phyloP scores from a whole-genome alignment of 2,329 filamentous ascomycete genomes.

The Cryphonectria japonica region DNA sequence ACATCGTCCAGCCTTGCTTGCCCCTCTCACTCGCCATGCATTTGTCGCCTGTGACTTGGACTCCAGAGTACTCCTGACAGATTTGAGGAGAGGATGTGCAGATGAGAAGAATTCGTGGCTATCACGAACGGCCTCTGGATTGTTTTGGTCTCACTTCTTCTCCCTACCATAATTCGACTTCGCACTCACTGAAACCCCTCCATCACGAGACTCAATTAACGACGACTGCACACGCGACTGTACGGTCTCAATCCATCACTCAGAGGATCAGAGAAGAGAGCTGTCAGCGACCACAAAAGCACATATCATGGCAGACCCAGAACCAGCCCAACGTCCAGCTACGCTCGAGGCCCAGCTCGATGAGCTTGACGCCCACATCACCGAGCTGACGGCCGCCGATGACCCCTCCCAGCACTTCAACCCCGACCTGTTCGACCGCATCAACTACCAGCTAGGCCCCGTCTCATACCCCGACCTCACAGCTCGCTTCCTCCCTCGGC shows the following conservation, averaged over 20 bases:
- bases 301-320: constrained; percentile 20
- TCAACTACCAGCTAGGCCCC: constrained; percentile 29
- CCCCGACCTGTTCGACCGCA: constrained; percentile 55
- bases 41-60: not conserved
- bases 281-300: not conserved
- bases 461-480: constrained; percentile 47
- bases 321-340: constrained; percentile 6
- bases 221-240: not conserved
- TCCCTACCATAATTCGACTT: not conserved
- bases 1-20: not conserved
- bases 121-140: not conserved
- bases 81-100: not conserved
- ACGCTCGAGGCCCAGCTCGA: constrained; percentile 40
- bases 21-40: not conserved
- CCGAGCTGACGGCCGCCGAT: constrained; percentile 45
- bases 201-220: not conserved
- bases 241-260: not conserved
- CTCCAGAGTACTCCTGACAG: not conserved
- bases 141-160: not conserved
- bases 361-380: constrained; percentile 59
- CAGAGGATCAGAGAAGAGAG: not conserved
- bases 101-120: not conserved
- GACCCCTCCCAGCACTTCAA: constrained; percentile 49
- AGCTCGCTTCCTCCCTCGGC: constrained; percentile 55
- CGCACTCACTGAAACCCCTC: not conserved